Base-by-base conservation (phyloP, 169 alveolate species). In the Besnoitia besnoiti region DNA sequence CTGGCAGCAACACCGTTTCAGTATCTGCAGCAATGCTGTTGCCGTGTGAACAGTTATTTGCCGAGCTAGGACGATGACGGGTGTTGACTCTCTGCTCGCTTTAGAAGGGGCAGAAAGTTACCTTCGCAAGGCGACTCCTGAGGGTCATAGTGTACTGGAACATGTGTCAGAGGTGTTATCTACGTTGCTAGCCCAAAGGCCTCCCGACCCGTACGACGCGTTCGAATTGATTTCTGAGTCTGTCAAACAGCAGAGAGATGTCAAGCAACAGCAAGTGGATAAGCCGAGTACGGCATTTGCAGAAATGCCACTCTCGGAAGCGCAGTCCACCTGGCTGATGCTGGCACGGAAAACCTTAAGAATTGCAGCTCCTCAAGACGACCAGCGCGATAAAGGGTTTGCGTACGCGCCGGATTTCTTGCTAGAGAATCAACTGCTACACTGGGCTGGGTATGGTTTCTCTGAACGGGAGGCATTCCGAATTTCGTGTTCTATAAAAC, bases 181-280 rank as follows among this genome's bases (percentile, higher is more conserved):
- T 33, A 67, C 92, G 40, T 55, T 94, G 35, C 87, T 91, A 30
- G 91, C 85, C 8, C 89, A 90, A 67, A 89, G 91, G 79, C 95
- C 95, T 3, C 93, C 47, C 2, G 92, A 90, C 37, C 90, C 94
- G 7, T 94, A 94, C 76, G 95, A 62, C 12, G 55, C 92, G 37
- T 94, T 94, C 67, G 95, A 94, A 80, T 21, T 59, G 0, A 49
- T 94, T 35, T 94, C 95, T 12, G 59, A 91, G 46, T 94, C 67
- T n/a, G 88, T 94, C 30, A 94, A 94, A 75, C 51, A 37, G 42
- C 84, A 47, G 84, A 39, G 51, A 49, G 89, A 76, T 44, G 24
- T 37, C 42, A 40, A 46, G 27, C 77, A 40, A 24, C 67, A 82
- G 27, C 24, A 47, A 44, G 40, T 35, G 39, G 80, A 85, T 0